Conservation (phyloP, 306 rosid genomes). For the Albizia julibrissin region DNA sequence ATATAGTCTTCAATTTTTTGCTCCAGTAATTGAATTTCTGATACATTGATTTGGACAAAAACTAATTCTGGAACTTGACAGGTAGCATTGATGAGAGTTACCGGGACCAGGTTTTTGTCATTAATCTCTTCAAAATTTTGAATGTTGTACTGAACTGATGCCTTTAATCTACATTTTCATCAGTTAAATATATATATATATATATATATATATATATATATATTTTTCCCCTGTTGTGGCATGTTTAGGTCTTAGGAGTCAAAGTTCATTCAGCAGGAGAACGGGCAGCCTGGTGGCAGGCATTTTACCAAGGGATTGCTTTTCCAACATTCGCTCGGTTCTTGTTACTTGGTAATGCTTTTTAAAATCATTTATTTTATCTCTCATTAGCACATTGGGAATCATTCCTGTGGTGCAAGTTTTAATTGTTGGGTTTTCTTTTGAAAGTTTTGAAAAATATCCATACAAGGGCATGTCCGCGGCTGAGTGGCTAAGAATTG, state of each 20-base stretch:
- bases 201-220: too few relatives aligned
- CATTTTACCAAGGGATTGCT: constrained; percentile 68
- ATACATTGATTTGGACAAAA: neutral
- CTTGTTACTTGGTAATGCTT: constrained; percentile 65
- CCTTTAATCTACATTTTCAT: constrained; percentile 10
- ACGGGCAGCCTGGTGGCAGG: constrained; percentile 64
- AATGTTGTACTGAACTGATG: neutral
- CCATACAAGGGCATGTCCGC: neutral
- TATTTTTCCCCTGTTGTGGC: constrained; percentile 11
- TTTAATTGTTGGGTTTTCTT: neutral
- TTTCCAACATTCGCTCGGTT: constrained; percentile 73
- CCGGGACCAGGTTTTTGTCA: constrained; percentile 64
- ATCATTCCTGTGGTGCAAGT: neutral
- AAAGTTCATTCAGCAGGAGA: constrained; percentile 57
- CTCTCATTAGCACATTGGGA: neutral
- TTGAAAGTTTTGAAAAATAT: neutral
- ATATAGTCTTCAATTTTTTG: neutral
- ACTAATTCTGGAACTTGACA: constrained; percentile 41
- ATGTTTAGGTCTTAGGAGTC: constrained; percentile 48
- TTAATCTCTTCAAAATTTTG: constrained; percentile 28
- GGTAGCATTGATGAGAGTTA: constrained; percentile 61
- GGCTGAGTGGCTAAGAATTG: neutral
- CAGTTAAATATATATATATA: neutral
- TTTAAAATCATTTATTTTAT: neutral
- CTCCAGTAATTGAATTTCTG: neutral